These are phyloP conservation scores for Russula virescens DNA, from an alignment of 768 basidiomycete genomes.

Conservation along the genomic window DNA sequence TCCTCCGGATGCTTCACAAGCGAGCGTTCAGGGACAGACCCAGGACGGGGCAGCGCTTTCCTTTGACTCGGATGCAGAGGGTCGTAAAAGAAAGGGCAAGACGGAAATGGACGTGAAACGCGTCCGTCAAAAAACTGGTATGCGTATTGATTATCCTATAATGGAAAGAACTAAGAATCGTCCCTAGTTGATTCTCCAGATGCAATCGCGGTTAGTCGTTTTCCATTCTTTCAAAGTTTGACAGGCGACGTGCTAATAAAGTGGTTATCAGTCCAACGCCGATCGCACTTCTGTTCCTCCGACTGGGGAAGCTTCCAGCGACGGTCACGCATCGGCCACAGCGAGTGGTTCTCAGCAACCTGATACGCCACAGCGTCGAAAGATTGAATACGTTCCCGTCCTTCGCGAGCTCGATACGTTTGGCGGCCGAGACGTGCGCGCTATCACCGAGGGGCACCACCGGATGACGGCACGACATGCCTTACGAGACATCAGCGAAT, in stretches of 20 bases:
- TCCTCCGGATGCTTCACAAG: slow-evolving; percentile 3
- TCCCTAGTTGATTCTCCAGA: slow-evolving; percentile 29
- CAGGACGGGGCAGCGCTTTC: slow-evolving; percentile 12
- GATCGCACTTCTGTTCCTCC: slow-evolving; percentile 26
- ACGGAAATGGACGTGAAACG: slow-evolving; percentile 62
- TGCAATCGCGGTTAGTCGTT: slow-evolving; percentile 26
- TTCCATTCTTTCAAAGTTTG: not conserved
- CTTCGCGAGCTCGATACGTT: slow-evolving; percentile 67
- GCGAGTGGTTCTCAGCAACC: slow-evolving; percentile 10
- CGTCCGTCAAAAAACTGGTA: slow-evolving; percentile 67
- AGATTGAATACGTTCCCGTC: slow-evolving; percentile 84
- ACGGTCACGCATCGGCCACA: not conserved
- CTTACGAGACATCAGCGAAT: slow-evolving; percentile 71
- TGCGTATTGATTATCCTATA: slow-evolving; percentile 25
- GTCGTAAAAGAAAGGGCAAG: slow-evolving; percentile 67
- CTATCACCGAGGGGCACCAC: slow-evolving; percentile 55
- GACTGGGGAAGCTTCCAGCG: slow-evolving; percentile 13
- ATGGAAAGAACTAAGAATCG: not conserved
- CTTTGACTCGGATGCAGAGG: slow-evolving; percentile 57
- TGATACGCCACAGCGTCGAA: slow-evolving; percentile 56
- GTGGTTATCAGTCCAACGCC: slow-evolving; percentile 23
- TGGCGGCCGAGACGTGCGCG: slow-evolving; percentile 75
- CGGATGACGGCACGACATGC: slow-evolving; percentile 45
- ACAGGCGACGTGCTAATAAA: not conserved
- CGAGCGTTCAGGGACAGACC: slow-evolving; percentile 9